Base-by-base conservation (phyloP, 2,329 filamentous ascomycete genomes). In the Xylariaceae sp. region DNA sequence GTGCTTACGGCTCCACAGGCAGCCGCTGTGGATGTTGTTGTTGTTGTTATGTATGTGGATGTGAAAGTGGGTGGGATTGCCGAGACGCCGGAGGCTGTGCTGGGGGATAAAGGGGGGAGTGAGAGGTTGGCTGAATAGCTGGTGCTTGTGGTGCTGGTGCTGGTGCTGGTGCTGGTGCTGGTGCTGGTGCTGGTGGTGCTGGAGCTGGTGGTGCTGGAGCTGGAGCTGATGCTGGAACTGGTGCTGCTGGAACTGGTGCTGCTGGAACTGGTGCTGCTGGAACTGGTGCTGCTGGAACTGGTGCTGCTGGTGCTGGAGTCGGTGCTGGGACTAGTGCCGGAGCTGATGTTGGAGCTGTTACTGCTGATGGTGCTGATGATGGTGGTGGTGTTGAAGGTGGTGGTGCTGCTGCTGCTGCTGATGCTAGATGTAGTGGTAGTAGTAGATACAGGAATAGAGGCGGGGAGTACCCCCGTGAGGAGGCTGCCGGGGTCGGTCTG, bases 171-270 rank as follows among this genome's bases (percentile, higher is more conserved):
- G n/a, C n/a, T 31, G 14, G 26, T 21, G 11, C 34, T 19, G 12
- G 21, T n/a, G 36, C n/a, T 13, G 34, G 19, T 5, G 33, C 35
- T 13, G 47, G 34, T 1, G 39, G 35, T 19, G 43, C 19, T 4
- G 39, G 35, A 18, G 17, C 11, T 4, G 28, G 38, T 1, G 41
- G 38, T 9, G n/a, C n/a, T n/a, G n/a, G 9, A 30, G 12, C 30
- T 3, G 18, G 24, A 28, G 14, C 27, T 21, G 11, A 34, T 19
- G n/a, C 17, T 13, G 36, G 14, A n/a, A 32, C 17, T 5, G 34
- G 38, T 14, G 47, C 31, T 1, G 40, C 32, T 17, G 43, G 21
- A 7, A 43, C 33, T n/a, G n/a, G n/a, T n/a, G n/a, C n/a, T n/a
- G n/a, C n/a, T n/a, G n/a, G n/a, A n/a, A n/a, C n/a, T n/a, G n/a